Conservation (phyloP, 2,329 filamentous ascomycete species). For the Aspergillus flavus region DNA sequence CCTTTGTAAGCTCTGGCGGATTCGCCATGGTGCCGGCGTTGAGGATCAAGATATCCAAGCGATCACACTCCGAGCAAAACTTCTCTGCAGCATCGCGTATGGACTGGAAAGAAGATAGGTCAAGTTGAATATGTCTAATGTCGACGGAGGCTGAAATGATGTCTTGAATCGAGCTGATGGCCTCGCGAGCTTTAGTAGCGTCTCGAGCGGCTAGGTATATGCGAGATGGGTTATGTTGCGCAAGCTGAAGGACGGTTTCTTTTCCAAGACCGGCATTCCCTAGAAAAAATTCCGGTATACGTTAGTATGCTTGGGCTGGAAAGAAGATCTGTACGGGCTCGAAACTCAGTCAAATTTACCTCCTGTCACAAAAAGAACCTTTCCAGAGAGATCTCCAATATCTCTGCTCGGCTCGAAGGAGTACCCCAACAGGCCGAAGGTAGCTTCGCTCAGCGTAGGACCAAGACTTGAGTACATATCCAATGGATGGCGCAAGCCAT, state of each 20-base stretch:
- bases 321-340: background rate
- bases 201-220: constrained; percentile 60
- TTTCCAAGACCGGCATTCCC: constrained; percentile 52
- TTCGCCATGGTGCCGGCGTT: constrained; percentile 53
- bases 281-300: constrained; percentile 15
- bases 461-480: constrained; percentile 35
- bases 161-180: constrained; percentile 47
- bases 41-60: constrained; percentile 50
- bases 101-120: constrained; percentile 54
- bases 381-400: constrained; percentile 50
- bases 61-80: constrained; percentile 44
- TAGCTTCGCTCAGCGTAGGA: constrained; percentile 39
- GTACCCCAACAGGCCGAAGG: constrained; percentile 34
- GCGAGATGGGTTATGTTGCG: constrained; percentile 54
- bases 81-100: constrained; percentile 47
- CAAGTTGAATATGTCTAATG: constrained; percentile 51
- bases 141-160: constrained; percentile 35
- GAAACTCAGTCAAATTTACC: constrained; percentile 35
- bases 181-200: constrained; percentile 44
- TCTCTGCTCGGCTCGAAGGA: constrained; percentile 49
- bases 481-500: constrained; percentile 31
- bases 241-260: constrained; percentile 51
- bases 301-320: constrained; percentile 4
- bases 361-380: constrained; percentile 56
- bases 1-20: constrained; percentile 38